These are phyloP conservation scores for Colletotrichum tabaci DNA, from an alignment of 2,329 filamentous ascomycete species.

Conservation along the genomic window DNA sequence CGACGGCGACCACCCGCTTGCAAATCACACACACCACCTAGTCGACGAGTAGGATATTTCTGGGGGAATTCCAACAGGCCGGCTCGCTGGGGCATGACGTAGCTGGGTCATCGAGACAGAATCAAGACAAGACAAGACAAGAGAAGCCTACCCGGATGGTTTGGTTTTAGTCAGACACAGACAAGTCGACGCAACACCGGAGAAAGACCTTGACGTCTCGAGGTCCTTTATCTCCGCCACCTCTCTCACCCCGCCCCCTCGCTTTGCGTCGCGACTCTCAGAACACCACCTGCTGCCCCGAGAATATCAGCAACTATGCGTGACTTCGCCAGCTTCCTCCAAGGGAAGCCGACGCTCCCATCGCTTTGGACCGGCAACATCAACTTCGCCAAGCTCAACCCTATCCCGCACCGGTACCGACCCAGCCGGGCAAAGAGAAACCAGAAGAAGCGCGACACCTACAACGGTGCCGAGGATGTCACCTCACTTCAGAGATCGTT, in stretches of 20 bases:
- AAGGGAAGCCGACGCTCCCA: conserved; percentile 57
- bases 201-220: conserved; percentile 19
- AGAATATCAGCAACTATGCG: conserved; percentile 50
- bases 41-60: conserved; percentile 14
- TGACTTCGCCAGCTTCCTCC: conserved; percentile 54
- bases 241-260: conserved; percentile 17
- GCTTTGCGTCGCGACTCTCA: conserved; percentile 13
- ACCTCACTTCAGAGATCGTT: conserved; percentile 85
- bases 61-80: conserved; percentile 8
- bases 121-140: not conserved
- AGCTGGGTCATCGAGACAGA: conserved; percentile 16
- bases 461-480: conserved; percentile 69
- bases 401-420: conserved; percentile 58
- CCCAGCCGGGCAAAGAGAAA: conserved; percentile 56
- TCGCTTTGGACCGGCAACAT: conserved; percentile 58
- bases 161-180: conserved; percentile 28
- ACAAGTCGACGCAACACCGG: conserved; percentile 16
- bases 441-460: conserved; percentile 55
- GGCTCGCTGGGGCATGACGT: conserved; percentile 30
- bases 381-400: conserved; percentile 60
- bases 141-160: conserved; percentile 31
- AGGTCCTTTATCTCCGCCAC: conserved; percentile 14
- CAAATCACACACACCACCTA: not conserved
- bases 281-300: not conserved
- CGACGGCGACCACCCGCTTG: conserved; percentile 9